phyloP scores from a whole-genome alignment of 352 stramenopile genomes.

The Pythium sp. region DNA sequence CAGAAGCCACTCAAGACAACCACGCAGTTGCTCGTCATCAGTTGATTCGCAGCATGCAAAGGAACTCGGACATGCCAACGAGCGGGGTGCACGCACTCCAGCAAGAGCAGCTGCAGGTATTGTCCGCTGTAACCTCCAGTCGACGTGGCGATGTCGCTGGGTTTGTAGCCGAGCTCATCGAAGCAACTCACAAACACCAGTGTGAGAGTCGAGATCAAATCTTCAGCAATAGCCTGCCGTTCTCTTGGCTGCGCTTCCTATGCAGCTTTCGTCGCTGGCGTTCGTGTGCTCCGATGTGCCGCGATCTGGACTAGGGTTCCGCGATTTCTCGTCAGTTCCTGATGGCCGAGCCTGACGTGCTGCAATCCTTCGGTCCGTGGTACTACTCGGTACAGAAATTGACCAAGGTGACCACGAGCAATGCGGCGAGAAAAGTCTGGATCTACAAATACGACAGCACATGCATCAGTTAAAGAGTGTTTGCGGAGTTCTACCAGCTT shows the following conservation, averaged over 20 bases:
- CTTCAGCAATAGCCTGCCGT: not conserved
- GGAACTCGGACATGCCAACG: too few species aligned
- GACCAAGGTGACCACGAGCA: not conserved
- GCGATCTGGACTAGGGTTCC: not conserved
- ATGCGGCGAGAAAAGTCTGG: not conserved
- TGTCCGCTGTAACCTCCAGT: too few species aligned
- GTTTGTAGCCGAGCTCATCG: not conserved
- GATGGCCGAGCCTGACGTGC: not conserved
- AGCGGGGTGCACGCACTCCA: too few species aligned
- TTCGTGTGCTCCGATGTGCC: not conserved
- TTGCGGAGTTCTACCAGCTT: not conserved
- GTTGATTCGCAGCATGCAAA: too few species aligned
- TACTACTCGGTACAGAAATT: not conserved
- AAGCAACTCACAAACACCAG: not conserved
- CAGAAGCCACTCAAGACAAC: too few species aligned
- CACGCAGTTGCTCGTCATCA: too few species aligned
- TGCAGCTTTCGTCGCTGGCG: not conserved
- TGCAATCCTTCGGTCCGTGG: not conserved
- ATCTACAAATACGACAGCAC: conserved; percentile 4
- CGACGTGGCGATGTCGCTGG: not conserved
- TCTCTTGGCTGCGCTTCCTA: not conserved
- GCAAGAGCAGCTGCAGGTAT: too few species aligned
- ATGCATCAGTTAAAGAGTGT: not conserved
- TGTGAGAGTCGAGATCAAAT: not conserved
- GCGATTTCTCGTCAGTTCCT: not conserved